Conservation (phyloP, 805 yeast species). For the Torulaspora quercuum region DNA sequence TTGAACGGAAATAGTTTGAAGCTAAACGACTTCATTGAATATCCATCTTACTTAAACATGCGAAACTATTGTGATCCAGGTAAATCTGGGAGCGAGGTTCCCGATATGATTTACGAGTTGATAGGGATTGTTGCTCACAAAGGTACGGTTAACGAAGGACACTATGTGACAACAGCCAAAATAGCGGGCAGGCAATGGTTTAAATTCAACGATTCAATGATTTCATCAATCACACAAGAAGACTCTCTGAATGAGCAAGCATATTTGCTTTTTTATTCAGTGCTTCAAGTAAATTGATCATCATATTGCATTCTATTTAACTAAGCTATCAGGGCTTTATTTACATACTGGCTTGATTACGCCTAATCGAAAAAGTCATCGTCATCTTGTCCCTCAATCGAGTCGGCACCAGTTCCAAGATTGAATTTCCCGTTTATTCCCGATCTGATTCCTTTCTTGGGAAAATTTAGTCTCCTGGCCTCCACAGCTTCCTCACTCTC, state of each 20-base stretch:
- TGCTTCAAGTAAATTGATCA: conserved; percentile 28
- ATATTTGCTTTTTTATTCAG: conserved; percentile 70
- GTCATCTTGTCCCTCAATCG: conserved; percentile 44
- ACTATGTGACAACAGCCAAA: conserved; percentile 78
- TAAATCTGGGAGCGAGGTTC: conserved; percentile 16
- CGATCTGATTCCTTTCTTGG: conserved; percentile 52
- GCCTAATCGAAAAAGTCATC: conserved; percentile 49
- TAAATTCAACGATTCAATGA: conserved; percentile 84
- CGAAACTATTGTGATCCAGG: conserved; percentile 46
- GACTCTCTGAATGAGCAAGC: conserved; percentile 73
- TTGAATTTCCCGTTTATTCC: conserved; percentile 34
- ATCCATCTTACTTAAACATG: conserved; percentile 73
- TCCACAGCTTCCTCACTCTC: conserved; percentile 56
- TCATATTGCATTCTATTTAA: conserved; percentile 12
- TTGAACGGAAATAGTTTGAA: conserved; percentile 51
- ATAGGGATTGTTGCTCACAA: conserved; percentile 85
- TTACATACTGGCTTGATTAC: conserved; percentile 2
- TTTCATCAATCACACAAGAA: conserved; percentile 59
- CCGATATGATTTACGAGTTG: conserved; percentile 65
- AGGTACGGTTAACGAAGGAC: conserved; percentile 95
- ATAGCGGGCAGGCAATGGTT: conserved; percentile 78
- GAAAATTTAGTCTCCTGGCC: conserved; percentile 53
- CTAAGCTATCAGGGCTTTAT: conserved; percentile 5
- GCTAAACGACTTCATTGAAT: conserved; percentile 67
- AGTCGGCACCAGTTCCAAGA: conserved; percentile 36